A percentile compares a stretch with the other conserved stretches of the same genome.
Conservation (phyloP, 2,329 filamentous ascomycete species). For the Fusarium pseudocircinatum region DNA sequence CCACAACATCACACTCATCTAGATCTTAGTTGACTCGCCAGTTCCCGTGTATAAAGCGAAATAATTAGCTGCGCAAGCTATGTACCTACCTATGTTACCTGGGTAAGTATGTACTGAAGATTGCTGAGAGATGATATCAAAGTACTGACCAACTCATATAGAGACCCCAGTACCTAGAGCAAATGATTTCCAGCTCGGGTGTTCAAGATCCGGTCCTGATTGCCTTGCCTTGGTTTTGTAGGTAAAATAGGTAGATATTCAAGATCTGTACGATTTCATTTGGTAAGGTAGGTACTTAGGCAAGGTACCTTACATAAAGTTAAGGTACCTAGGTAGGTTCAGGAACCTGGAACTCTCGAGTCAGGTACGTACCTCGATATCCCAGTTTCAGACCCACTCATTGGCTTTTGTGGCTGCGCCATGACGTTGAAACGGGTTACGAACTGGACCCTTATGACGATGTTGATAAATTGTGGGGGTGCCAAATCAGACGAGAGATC, state of each 20-base stretch:
- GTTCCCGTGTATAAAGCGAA: neutral
- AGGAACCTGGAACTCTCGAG: neutral
- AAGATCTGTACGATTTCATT: neutral
- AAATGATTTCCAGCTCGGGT: neutral
- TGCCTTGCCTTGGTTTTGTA: neutral
- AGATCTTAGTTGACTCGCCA: neutral
- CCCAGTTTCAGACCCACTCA: neutral
- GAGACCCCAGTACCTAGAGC: neutral
- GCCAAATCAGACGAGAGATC: neutral
- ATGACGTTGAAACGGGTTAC: conserved; percentile 25
- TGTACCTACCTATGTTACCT: neutral
- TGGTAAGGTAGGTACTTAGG: too few relatives aligned
- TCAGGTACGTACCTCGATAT: neutral
- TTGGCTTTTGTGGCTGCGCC: conserved; percentile 25
- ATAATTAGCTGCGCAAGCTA: neutral
- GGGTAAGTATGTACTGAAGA: neutral
- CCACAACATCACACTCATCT: neutral
- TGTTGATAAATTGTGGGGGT: conserved; percentile 11
- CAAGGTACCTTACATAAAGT: too few relatives aligned
- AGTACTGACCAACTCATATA: neutral
- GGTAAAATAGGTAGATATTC: neutral
- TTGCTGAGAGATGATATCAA: neutral
- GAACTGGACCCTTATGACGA: conserved; percentile 38
- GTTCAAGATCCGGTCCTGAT: neutral
- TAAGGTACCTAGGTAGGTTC: too few relatives aligned